Evolutionary conservation across 495 filamentous ascomycete genomes (phyloP), one percentile per base, ranked within the genome.

Genomic region (Collariella sp.): DNA sequence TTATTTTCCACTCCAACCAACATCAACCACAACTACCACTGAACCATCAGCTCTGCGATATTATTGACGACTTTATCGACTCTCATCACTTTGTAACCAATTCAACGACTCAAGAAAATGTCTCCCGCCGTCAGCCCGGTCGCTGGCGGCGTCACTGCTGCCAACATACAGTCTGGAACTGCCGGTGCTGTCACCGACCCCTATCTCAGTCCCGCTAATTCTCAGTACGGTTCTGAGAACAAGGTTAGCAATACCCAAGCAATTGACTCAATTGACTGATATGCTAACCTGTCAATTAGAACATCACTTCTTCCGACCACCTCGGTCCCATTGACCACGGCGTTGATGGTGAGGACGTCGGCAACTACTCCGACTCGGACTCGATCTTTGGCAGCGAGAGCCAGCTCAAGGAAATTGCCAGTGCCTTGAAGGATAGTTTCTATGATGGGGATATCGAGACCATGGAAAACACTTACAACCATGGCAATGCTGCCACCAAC

Each of bases 121-220:
- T 54, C 51, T 15, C 33, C 33, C 1, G n/a, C 22, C n/a, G 29
- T 40, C 40, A 44, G 40, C 50, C 41, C 5, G 39, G 50, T 26
- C 33, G 39, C 50, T 36, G 50, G 50, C n/a, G 40, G 39, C 29
- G 23, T 29, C 26, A 24, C 18, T 45, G 13, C 50, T 33, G 0
- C 31, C 43, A 20, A n/a, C 18, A n/a, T 31, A 35, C 51, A 54
- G 51, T 46, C 51, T 20, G 42, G 51, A 15, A 54, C 51, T 54
- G 34, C 43, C 15, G 1, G 5, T 40, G 51, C 43, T 54, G 51
- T 46, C 39, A 45, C 11, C 22, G 23, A 15, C 24, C 34, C 35
- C 11, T 34, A 33, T 23, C 42, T 7, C 11, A 46, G 42, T 20
- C 43, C 26, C 24, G 0, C 23, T 20, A 11, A 15, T 19, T 43